phyloP scores from a whole-genome alignment of 2,329 filamentous ascomycete species.

The Pestalotiopsis sp. region DNA sequence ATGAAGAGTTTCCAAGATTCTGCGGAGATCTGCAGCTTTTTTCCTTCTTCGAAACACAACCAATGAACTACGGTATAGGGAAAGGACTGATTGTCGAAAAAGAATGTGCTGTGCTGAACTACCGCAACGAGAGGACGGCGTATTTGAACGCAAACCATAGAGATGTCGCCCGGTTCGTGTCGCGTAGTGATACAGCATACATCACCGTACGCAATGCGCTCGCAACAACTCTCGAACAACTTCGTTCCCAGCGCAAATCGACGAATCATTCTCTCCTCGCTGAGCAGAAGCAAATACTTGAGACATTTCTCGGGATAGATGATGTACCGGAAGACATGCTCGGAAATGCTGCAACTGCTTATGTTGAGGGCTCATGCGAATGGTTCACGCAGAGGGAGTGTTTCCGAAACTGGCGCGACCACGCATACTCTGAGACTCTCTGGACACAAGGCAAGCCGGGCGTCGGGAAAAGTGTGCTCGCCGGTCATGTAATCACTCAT shows the following conservation, averaged over 20 bases:
- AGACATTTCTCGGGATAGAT: background rate
- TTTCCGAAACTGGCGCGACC: slow-evolving; percentile 10
- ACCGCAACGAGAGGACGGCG: slow-evolving; percentile 26
- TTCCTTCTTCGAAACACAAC: slow-evolving; percentile 35
- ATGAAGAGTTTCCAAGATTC: slow-evolving; percentile 35
- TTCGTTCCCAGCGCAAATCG: background rate
- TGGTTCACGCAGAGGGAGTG: background rate
- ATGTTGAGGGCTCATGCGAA: background rate
- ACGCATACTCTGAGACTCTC: slow-evolving; percentile 12
- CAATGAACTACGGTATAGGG: slow-evolving; percentile 26
- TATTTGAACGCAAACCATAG: slow-evolving; percentile 35
- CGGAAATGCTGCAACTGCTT: background rate
- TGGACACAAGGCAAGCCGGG: slow-evolving; percentile 20
- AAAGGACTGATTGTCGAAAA: slow-evolving; percentile 34
- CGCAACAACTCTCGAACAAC: slow-evolving; percentile 16
- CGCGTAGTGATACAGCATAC: slow-evolving; percentile 27
- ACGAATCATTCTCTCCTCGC: background rate
- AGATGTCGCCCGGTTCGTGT: slow-evolving; percentile 29
- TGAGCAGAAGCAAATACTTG: background rate
- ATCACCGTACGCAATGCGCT: slow-evolving; percentile 29
- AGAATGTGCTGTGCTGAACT: slow-evolving; percentile 30
- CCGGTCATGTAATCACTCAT: slow-evolving; percentile 16
- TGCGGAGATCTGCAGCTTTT: slow-evolving; percentile 26
- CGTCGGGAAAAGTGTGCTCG: slow-evolving; percentile 16
- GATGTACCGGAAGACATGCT: background rate